Evolutionary conservation across 2,329 filamentous ascomycete genomes (phyloP).

Genomic region (Sclerotinia trifoliorum): DNA sequence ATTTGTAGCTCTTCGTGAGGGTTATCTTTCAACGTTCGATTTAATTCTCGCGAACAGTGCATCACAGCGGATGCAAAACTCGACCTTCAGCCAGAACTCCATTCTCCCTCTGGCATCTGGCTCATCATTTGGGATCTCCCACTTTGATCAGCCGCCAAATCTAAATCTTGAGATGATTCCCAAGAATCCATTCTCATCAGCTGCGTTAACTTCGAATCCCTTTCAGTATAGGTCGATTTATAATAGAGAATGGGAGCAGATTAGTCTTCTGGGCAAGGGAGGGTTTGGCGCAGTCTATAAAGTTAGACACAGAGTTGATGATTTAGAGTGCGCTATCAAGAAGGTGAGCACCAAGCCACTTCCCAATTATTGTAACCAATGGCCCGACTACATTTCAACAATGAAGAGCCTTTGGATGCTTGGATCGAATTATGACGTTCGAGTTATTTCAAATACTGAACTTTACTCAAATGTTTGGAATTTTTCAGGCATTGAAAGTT

Average conservation of each 20-base stretch:
- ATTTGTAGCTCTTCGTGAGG: slow-evolving; percentile 27
- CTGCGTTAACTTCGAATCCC: slow-evolving; percentile 16
- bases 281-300: slow-evolving; percentile 65
- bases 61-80: slow-evolving; percentile 19
- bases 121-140: slow-evolving; percentile 16
- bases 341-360: slow-evolving; percentile 40
- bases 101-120: not conserved
- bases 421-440: not conserved
- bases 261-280: slow-evolving; percentile 60
- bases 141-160: slow-evolving; percentile 17
- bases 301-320: slow-evolving; percentile 60
- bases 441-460: no score
- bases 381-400: no score
- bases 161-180: not conserved
- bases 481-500: no score
- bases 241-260: slow-evolving; percentile 37
- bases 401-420: no score
- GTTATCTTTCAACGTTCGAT: slow-evolving; percentile 35
- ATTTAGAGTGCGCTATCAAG: slow-evolving; percentile 63
- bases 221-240: slow-evolving; percentile 19
- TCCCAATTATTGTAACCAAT: not conserved
- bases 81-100: not conserved
- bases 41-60: slow-evolving; percentile 32
- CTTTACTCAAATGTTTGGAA: no score
- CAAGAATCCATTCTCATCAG: slow-evolving; percentile 23